Base-by-base conservation (phyloP, 164 flowering plant genomes). In the Akebia trifoliata region DNA sequence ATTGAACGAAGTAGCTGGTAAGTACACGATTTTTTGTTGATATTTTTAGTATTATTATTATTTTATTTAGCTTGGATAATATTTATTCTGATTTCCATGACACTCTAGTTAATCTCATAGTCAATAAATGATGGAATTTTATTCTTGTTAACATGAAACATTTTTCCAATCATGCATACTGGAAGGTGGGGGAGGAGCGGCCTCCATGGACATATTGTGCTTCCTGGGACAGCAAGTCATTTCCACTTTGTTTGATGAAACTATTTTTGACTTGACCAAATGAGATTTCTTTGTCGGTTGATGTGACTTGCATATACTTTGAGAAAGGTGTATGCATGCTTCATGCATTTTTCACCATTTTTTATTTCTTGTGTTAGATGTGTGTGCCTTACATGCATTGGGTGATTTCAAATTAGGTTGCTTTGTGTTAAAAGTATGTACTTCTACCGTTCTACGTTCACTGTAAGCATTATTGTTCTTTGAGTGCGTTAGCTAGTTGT, bases 1-100 rank as follows among this genome's bases (percentile, higher is more conserved):
- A 69, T 93, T 62, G 96, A 87, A 54, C 82, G 76, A 28, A 75
- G 71, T 60, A 78, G 87, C 78, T 93, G 99, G 99, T 90, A 71
- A 80, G 81, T 42, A 5, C 30, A 21, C 21, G 15, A n/a, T 10
- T 11, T 1, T 26, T 36, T 38, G 18, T 37, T 15, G 17, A n/a
- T 22, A 7, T 14, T 38, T 15, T 36, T 6, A 36, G 18, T 15
- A 1, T 24, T 6, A 35, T 3, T 3, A 15, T 7, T 26, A 20
- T 40, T 17, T 40, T 8, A 11, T 18, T 43, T 28, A 8, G 18
- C 1, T 30, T 44, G 12, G 50, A 47, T 47, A 24, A 26, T 14
- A 25, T 26, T 14, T 28, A n/a, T n/a, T n/a, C n/a, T n/a, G n/a
- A n/a, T n/a, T n/a, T n/a, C n/a, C n/a, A n/a, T n/a, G n/a, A n/a